Evolutionary conservation across 2,329 filamentous ascomycete genomes (phyloP), one percentile per base, ranked within the genome.

Genomic region (Penicillium freii): DNA sequence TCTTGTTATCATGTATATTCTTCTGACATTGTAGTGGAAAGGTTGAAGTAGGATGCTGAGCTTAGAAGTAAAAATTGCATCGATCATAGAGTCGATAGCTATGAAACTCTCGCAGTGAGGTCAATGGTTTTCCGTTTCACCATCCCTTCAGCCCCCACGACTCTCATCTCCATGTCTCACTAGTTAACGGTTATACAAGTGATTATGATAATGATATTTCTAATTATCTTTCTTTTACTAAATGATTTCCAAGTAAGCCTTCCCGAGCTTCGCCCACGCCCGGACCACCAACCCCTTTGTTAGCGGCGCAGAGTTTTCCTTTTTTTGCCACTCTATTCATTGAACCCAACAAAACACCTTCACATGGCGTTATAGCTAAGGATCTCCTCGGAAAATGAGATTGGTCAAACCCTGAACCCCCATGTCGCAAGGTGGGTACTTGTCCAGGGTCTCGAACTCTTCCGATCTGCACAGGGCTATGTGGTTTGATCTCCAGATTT

Each of bases 81-180:
- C 4, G 1, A 27, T n/a, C 40, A 25, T 25, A 5, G 40, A 25
- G 10, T 23, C 19, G 38, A 23, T 43, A 8, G 11, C 19, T 15
- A n/a, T 43, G 15, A 43, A 43, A 23, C 13, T 23, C 19, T 21
- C 3, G 19, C 21, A n/a, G 9, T 10, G 10, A 40, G 21, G 11
- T n/a, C 42, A 44, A 33, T 52, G 34, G 54, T 54, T 45, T 54
- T 54, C 53, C 43, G 61, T 64, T 63, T 62, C 61, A 59, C 59
- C 23, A 56, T 63, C 31, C 40, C 46, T 23, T 45, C 42, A 53
- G 50, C 51, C 50, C 51, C 59, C 43, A 50, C 36, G 52, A 56
- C 54, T 58, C 54, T 54, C 57, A 62, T 62, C 49, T 56, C 51
- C 54, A 57, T 64, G 58, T 61, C 58, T 60, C 58, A 60, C 61